A percentile compares a stretch with the other conserved stretches of the same genome.
phyloP scores from a whole-genome alignment of 2,329 filamentous ascomycete species.

The Fusarium odoratissimum region DNA sequence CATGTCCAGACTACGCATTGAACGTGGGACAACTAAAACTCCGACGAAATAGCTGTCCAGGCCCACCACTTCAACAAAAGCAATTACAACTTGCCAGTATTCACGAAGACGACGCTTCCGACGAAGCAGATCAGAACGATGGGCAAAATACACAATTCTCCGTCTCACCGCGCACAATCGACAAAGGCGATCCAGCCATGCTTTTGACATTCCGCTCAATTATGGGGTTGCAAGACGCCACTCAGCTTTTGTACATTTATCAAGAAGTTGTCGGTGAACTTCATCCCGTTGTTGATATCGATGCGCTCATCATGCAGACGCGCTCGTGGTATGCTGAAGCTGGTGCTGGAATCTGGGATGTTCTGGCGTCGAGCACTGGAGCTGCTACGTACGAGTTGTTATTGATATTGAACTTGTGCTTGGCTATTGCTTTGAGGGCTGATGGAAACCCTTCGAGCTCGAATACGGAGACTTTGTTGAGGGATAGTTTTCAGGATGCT shows the following conservation, averaged over 20 bases:
- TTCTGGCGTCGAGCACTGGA: slow-evolving; percentile 11
- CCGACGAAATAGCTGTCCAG: slow-evolving; percentile 2
- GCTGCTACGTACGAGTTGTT: slow-evolving; percentile 14
- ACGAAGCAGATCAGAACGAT: background rate
- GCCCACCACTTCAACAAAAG: slow-evolving; percentile 13
- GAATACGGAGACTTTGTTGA: slow-evolving; percentile 10
- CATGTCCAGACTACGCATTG: slow-evolving; percentile 44
- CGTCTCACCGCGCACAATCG: background rate
- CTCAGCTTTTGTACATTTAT: slow-evolving; percentile 20
- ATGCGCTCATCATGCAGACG: slow-evolving; percentile 9
- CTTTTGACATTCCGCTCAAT: slow-evolving; percentile 23
- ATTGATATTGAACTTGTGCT: slow-evolving; percentile 17
- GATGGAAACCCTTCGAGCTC: background rate
- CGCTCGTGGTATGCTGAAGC: slow-evolving; percentile 25
- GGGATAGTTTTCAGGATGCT: slow-evolving; percentile 28
- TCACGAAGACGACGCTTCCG: slow-evolving; percentile 18
- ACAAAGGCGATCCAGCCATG: slow-evolving; percentile 21
- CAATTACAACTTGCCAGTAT: slow-evolving; percentile 30
- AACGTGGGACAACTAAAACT: slow-evolving; percentile 41
- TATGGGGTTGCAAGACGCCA: slow-evolving; percentile 12
- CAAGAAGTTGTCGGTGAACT: slow-evolving; percentile 27
- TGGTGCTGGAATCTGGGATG: slow-evolving; percentile 16
- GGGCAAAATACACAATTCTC: background rate
- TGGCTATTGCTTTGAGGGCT: slow-evolving; percentile 19
- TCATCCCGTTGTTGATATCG: slow-evolving; percentile 25